Conservation (phyloP, 345 rosid genomes). For the Raphanus sativus region DNA sequence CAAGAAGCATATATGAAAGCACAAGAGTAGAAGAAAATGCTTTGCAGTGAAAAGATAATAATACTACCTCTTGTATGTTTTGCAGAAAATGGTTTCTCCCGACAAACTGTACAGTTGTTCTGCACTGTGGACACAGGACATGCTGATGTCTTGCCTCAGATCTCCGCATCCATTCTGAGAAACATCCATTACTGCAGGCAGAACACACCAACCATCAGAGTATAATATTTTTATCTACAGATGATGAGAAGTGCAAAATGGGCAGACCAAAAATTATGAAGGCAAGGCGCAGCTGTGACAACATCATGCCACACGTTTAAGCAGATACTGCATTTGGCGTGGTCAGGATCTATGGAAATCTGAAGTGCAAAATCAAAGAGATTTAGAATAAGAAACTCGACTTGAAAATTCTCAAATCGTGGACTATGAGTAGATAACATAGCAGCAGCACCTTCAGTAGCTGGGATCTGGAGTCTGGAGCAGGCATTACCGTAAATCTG, state of each 20-base stretch:
- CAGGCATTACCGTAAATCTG: slow-evolving; percentile 66
- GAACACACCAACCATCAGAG: slow-evolving; percentile 30
- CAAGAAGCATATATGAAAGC: slow-evolving; percentile 11
- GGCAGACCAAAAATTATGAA: slow-evolving; percentile 87
- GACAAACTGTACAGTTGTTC: slow-evolving; percentile 78
- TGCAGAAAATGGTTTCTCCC: slow-evolving; percentile 83
- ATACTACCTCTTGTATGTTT: slow-evolving; percentile 71
- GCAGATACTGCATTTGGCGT: slow-evolving; percentile 92
- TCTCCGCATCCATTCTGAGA: slow-evolving; percentile 92
- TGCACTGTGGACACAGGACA: slow-evolving; percentile 89
- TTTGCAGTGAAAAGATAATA: not conserved
- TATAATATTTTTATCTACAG: not conserved
- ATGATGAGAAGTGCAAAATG: slow-evolving; percentile 6
- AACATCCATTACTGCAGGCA: slow-evolving; percentile 83
- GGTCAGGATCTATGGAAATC: slow-evolving; percentile 69
- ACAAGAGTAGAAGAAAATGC: slow-evolving; percentile 20
- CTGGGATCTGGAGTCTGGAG: slow-evolving; percentile 43
- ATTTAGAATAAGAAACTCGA: slow-evolving; percentile 3
- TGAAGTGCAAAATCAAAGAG: slow-evolving; percentile 33
- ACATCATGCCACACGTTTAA: slow-evolving; percentile 93
- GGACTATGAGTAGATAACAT: not conserved
- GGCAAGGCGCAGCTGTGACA: slow-evolving; percentile 91
- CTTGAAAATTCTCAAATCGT: not conserved
- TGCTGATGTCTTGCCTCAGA: slow-evolving; percentile 60
- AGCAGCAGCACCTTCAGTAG: slow-evolving; percentile 52